Percentiles rank a stretch among this genome's conserved stretches.
Conservation (phyloP, 306 rosid genomes). For the Casuarina cunninghamiana region DNA sequence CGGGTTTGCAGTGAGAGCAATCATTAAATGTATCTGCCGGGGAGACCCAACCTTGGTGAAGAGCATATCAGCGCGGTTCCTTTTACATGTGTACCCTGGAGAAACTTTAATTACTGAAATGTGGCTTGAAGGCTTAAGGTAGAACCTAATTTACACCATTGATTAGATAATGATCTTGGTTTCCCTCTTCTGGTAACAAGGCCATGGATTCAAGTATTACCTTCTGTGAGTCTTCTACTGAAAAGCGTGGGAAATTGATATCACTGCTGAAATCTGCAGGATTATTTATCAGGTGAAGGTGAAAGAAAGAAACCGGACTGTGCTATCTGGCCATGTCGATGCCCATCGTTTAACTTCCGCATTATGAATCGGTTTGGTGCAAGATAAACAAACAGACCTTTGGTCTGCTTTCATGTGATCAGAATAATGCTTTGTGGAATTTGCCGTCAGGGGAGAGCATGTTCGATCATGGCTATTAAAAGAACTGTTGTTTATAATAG, state of each 20-base stretch:
- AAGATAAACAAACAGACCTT: not conserved
- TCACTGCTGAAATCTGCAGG: constrained; percentile 48
- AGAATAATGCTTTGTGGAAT: no score
- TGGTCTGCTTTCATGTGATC: no score
- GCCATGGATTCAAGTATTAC: no score
- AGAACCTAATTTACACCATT: constrained; percentile 21
- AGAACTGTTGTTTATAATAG: no score
- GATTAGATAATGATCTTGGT: constrained; percentile 6
- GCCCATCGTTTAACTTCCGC: constrained; percentile 50
- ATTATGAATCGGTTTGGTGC: constrained; percentile 36
- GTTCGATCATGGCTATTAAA: no score
- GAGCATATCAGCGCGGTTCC: constrained; percentile 74
- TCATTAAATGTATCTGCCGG: constrained; percentile 74
- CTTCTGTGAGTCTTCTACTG: not conserved
- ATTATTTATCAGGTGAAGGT: constrained; percentile 72
- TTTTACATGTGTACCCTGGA: constrained; percentile 88
- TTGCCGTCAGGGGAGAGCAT: no score
- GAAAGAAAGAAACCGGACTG: constrained; percentile 71
- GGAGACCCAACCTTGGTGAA: constrained; percentile 71
- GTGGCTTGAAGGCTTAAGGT: constrained; percentile 91
- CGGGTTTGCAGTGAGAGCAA: constrained; percentile 88
- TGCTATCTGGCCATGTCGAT: constrained; percentile 74
- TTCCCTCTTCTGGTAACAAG: not conserved
- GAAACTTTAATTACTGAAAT: constrained; percentile 86
- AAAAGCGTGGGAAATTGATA: constrained; percentile 8